Evolutionary conservation across 495 filamentous ascomycete genomes (phyloP), one percentile per base, ranked within the genome.

Genomic region (Chaetomidium leptoderma): DNA sequence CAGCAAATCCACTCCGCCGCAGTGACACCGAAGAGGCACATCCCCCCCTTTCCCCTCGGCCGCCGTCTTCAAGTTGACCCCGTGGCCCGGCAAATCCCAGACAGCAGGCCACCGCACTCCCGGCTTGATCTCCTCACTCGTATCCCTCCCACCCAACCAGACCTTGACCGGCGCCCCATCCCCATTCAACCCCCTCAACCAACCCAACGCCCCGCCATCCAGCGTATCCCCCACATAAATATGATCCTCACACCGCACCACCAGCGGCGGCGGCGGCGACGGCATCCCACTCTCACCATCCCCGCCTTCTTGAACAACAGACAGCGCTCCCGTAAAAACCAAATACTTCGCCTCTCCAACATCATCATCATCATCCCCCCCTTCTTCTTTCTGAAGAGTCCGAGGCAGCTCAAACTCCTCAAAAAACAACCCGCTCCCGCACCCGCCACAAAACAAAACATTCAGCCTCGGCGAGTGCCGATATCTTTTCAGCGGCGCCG

Each of bases 1-100:
- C 24, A 74, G 68, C 2, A 76, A 59, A 23, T 69, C 62, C 9
- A 83, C 72, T 8, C 80, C 81, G 3, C 74, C 69, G 60, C 81
- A 84, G 37, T 78, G 73, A 52, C 82, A 85, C 32, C 62, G 53
- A 2, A 69, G 68, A 53, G n/a, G 70, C 66, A 53, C 46, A 45
- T 68, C 61, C 11, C 76, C 62, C 36, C 67, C 40, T 23, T 17
- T 39, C 32, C 45, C 49, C 30, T 23, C 29, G 11, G 7, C 23
- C 21, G 1, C 36, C n/a, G n/a, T n/a, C 36, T 45, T 46, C 29
- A 45, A 11, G 13, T 26, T 10, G 23, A 13, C 40, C 53, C 54
- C 56, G 32, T 43, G 55, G 42, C 8, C 49, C 26, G 2, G 8
- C 39, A 26, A n/a, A 26, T 47, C 27, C 43, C 11, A 39, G 7